Base-by-base conservation (phyloP, 352 stramenopile genomes). In the Phytophthora aleatoria region DNA sequence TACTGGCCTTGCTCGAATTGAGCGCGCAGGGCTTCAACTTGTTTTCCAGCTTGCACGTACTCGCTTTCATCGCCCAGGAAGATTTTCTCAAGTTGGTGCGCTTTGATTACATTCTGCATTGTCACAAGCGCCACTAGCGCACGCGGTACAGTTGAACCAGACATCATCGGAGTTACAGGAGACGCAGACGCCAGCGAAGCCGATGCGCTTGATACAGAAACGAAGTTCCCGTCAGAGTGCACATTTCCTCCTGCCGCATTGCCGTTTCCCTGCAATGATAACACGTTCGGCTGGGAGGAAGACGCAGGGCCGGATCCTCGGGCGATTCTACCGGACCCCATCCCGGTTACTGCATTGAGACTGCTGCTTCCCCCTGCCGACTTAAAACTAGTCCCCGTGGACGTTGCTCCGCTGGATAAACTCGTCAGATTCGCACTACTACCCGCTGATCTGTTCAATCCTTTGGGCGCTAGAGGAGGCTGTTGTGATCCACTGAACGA, bases 91-190 rank as follows among this genome's bases (percentile, higher is more conserved):
- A 94, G 64, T 27, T 92, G 74, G 15, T 48, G 71, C 3, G 83
- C 73, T 24, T 79, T 88, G 55, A 72, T 81, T 0, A 87, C 68
- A n/a, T 82, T 92, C 52, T 94, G 82, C 77, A 94, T 89, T 1
- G 82, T 88, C 26, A 94, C 73, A 13, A 94, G 61, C 4, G 80
- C 76, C 1, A 94, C 75, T n/a, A 92, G 44, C 3, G 83, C 85
- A n/a, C 73, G 79, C 20, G 85, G 85, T 7, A 69, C 50, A 16
- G 16, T 27, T 10, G 52, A 57, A 2, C 67, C 51, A 10, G 77
- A 72, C 42, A 74, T 73, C 63, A 81, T 75, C 4, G 79, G 75
- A 9, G 75, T 79, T 11, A 67, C 24, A 13, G 81, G 79, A 11
- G 78, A 87, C 27, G 71, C 42, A 64, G 75, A 67, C 36, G 50